Conservation (phyloP, 345 rosid genomes). For the sweet orange (Citrus sinensis) region DNA sequence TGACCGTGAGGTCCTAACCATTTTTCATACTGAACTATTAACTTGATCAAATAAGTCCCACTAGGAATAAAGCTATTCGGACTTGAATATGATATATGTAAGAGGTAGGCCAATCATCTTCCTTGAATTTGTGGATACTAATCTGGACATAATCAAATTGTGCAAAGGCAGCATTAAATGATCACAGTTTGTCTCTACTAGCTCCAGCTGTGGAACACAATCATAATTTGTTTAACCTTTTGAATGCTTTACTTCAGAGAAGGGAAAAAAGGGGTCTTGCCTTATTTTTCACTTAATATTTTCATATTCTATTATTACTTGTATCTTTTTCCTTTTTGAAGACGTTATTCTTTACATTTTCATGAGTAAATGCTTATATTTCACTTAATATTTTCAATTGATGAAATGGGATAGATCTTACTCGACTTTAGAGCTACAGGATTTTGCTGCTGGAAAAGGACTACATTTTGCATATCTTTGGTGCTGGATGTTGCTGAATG, state of each 20-base stretch:
- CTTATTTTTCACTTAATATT: not conserved
- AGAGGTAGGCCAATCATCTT: constrained; percentile 42
- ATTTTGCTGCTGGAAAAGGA: too few relatives aligned
- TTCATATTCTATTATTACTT: too few relatives aligned
- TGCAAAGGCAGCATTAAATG: constrained; percentile 59
- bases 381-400: too few relatives aligned
- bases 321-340: not conserved
- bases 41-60: not conserved
- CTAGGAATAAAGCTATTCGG: too few relatives aligned
- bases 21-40: not conserved
- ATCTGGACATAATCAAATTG: constrained; percentile 54
- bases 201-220: constrained; percentile 45
- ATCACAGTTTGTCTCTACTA: constrained; percentile 39
- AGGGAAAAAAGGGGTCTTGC: not conserved
- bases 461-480: too few relatives aligned
- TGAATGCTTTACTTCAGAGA: not conserved
- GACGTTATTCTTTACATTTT: not conserved
- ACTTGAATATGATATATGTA: constrained; percentile 18
- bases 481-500: too few relatives aligned
- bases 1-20: too few relatives aligned
- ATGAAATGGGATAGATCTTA: too few relatives aligned
- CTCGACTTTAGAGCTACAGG: too few relatives aligned
- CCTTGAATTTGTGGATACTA: constrained; percentile 69
- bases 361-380: not conserved
- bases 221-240: not conserved